Conservation (phyloP, 1,139 yeast genomes). For the Lodderomyces elongisporus region DNA sequence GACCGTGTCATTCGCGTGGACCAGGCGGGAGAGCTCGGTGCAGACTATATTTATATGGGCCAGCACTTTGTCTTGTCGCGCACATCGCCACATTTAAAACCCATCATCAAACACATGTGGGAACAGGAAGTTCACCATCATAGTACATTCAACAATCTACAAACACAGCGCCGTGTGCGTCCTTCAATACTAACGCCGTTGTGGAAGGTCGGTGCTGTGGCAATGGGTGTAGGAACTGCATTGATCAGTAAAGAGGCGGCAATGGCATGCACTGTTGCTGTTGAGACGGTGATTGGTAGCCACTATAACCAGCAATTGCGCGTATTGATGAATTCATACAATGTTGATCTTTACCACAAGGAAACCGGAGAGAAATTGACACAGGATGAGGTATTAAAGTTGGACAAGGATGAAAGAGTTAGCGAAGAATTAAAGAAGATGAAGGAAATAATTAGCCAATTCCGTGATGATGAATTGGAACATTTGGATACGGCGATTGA, state of each 20-base stretch:
- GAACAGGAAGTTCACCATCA: slow-evolving; percentile 94
- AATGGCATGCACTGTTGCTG: slow-evolving; percentile 99
- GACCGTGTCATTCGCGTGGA: slow-evolving; percentile 84
- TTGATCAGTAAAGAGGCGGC: slow-evolving; percentile 90
- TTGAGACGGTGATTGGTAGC: slow-evolving; percentile 95
- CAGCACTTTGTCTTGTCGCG: slow-evolving; percentile 74
- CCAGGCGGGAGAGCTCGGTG: slow-evolving; percentile 99
- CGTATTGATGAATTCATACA: slow-evolving; percentile 54
- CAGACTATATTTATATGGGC: slow-evolving; percentile 87
- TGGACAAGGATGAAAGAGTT: slow-evolving; percentile 26
- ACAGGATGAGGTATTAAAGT: slow-evolving; percentile 20
- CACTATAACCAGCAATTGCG: slow-evolving; percentile 91
- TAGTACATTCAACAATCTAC: slow-evolving; percentile 73
- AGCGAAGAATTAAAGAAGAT: slow-evolving; percentile 57
- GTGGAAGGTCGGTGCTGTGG: slow-evolving; percentile 89
- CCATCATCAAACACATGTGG: slow-evolving; percentile 92
- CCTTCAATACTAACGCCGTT: slow-evolving; percentile 88
- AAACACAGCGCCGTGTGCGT: slow-evolving; percentile 72
- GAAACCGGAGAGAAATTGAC: slow-evolving; percentile 32
- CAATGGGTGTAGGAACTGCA: slow-evolving; percentile 85
- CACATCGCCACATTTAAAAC: slow-evolving; percentile 65
- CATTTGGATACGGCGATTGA: slow-evolving; percentile 92
- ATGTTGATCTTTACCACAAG: slow-evolving; percentile 43
- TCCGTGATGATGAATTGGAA: slow-evolving; percentile 93
- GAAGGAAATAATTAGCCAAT: slow-evolving; percentile 55